Evolutionary conservation across 2,329 filamentous ascomycete genomes (phyloP).

Genomic region (Cercospora berteroae): DNA sequence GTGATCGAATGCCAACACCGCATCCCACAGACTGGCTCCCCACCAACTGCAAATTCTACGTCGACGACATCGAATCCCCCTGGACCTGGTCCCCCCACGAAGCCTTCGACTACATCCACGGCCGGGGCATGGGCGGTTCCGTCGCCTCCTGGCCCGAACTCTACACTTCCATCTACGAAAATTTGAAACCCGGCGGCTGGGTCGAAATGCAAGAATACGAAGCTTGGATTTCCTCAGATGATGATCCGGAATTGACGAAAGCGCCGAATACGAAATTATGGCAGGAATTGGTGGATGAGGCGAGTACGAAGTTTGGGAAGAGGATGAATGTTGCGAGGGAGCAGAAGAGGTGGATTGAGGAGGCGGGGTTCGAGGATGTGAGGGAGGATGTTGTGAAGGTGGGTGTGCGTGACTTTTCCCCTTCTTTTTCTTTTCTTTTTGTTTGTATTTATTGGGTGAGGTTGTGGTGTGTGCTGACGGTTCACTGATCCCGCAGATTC

Average conservation of each 20-base stretch:
- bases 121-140: constrained; percentile 30
- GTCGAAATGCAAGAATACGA: constrained; percentile 42
- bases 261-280: constrained; percentile 19
- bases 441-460: not conserved
- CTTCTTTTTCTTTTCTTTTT: not conserved
- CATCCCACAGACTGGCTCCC: constrained; percentile 13
- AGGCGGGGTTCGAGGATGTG: constrained; percentile 24
- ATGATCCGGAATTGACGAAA: constrained; percentile 24
- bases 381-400: constrained; percentile 21
- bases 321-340: constrained; percentile 19
- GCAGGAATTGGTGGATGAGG: constrained; percentile 20
- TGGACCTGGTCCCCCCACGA: constrained; percentile 26
- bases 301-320: constrained; percentile 16
- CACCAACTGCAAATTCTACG: constrained; percentile 23
- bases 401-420: not conserved
- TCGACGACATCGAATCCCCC: constrained; percentile 23
- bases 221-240: constrained; percentile 27
- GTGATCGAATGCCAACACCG: not conserved
- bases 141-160: constrained; percentile 30
- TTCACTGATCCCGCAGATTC: not conserved
- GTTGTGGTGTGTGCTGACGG: not conserved
- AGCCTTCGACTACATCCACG: constrained; percentile 34
- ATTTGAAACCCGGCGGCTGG: constrained; percentile 38
- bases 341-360: constrained; percentile 17
- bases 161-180: constrained; percentile 23